Conservation (phyloP, 176 grass and related monocot genomes). For the Juncus effusus region DNA sequence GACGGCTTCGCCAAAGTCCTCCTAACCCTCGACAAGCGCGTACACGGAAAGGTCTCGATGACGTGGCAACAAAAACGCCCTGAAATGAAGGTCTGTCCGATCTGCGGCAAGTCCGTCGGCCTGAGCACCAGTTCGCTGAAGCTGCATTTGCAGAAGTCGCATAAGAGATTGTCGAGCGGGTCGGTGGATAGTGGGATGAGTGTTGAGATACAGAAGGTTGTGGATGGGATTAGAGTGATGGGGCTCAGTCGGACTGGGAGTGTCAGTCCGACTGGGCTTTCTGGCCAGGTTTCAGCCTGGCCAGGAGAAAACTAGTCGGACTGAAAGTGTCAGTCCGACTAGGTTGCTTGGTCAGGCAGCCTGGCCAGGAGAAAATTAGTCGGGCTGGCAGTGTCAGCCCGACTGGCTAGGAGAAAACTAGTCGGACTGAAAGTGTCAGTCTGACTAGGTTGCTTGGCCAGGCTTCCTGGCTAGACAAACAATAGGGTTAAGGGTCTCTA, state of each 20-base stretch:
- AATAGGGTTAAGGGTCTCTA: too few relatives aligned
- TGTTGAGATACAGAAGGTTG: conserved; percentile 68
- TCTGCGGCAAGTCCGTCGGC: conserved; percentile 75
- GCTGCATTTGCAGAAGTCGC: conserved; percentile 84
- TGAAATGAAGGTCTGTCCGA: conserved; percentile 86
- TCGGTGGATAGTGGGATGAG: conserved; percentile 87
- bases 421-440: conserved; percentile 57
- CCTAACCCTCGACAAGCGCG: conserved; percentile 56
- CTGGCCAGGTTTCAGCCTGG: conserved; percentile 1
- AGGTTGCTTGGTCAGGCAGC: conserved; percentile 29
- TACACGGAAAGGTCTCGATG: conserved; percentile 84
- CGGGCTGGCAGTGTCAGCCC: conserved; percentile 43
- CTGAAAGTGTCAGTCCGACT: conserved; percentile 58
- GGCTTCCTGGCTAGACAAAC: too few relatives aligned
- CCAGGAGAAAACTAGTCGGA: conserved; percentile 20
- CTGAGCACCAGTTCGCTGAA: conserved; percentile 96
- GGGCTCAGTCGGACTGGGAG: conserved; percentile 52
- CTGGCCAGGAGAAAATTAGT: too few relatives aligned
- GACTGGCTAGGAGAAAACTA: too few relatives aligned
- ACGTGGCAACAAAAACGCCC: conserved; percentile 88
- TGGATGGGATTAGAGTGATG: conserved; percentile 32
- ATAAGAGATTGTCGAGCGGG: conserved; percentile 60
- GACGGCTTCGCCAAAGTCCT: conserved; percentile 79
- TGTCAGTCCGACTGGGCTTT: conserved; percentile 56
- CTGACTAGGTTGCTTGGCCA: conserved; percentile 41